phyloP scores from a whole-genome alignment of 805 yeast genomes.

The Sungouiella blattae region DNA sequence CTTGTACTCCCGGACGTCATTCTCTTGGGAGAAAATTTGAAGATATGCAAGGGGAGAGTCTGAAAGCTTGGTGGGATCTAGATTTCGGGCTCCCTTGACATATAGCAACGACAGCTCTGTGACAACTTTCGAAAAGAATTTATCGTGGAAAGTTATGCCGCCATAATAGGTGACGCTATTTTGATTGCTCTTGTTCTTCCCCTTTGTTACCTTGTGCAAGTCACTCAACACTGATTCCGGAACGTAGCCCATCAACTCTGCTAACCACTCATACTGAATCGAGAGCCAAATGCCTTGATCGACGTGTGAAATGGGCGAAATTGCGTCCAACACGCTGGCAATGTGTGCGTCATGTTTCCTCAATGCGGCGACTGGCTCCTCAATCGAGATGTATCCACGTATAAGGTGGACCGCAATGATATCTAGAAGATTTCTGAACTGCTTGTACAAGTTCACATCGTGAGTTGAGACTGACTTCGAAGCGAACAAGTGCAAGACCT shows the following conservation, averaged over 20 bases:
- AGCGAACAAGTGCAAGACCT: conserved; percentile 9
- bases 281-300: conserved; percentile 48
- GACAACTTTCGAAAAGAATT: conserved; percentile 17
- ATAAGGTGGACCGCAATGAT: conserved; percentile 59
- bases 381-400: conserved; percentile 55
- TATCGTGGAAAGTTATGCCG: conserved; percentile 29
- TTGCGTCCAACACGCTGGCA: conserved; percentile 40
- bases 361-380: conserved; percentile 56
- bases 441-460: conserved; percentile 26
- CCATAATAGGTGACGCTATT: conserved; percentile 24
- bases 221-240: conserved; percentile 38
- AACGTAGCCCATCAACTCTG: conserved; percentile 48
- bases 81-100: conserved; percentile 27
- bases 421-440: conserved; percentile 52
- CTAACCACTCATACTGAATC: conserved; percentile 64
- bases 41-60: conserved; percentile 21
- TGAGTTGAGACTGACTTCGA: conserved; percentile 19
- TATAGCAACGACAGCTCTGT: conserved; percentile 29
- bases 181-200: conserved; percentile 10
- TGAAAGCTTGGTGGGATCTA: conserved; percentile 3
- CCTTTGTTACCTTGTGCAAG: conserved; percentile 14
- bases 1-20: neutral
- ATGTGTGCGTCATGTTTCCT: conserved; percentile 65
- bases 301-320: conserved; percentile 20
- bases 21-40: conserved; percentile 3